Conservation (phyloP, 2,329 filamentous ascomycete genomes). For the Eutypa lata region DNA sequence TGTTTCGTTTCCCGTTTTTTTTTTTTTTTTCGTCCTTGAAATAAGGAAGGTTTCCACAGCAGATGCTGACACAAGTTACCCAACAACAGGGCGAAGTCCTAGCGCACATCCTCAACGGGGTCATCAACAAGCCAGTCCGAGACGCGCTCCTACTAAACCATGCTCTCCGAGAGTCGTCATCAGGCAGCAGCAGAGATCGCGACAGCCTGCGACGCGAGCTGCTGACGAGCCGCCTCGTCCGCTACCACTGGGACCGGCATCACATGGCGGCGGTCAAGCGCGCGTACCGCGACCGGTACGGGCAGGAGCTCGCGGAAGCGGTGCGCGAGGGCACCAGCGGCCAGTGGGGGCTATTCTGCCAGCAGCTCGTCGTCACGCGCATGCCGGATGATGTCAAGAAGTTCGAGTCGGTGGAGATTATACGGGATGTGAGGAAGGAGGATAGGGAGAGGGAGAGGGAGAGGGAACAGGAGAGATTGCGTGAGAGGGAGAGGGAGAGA, state of each 20-base stretch:
- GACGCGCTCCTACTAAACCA: slow-evolving; percentile 90
- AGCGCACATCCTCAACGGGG: slow-evolving; percentile 91
- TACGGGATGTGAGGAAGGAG: slow-evolving; percentile 12
- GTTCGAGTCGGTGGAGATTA: slow-evolving; percentile 40
- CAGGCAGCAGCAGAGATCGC: neutral
- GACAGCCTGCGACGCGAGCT: slow-evolving; percentile 77
- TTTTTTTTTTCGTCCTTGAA: neutral
- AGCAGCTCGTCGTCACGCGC: slow-evolving; percentile 62
- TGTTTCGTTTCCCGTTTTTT: neutral
- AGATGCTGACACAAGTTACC: neutral
- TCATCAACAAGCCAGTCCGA: slow-evolving; percentile 91
- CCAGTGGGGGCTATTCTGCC: slow-evolving; percentile 75
- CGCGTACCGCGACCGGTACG: slow-evolving; percentile 78
- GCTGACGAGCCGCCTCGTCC: slow-evolving; percentile 81
- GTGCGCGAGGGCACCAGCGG: slow-evolving; percentile 73
- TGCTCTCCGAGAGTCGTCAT: slow-evolving; percentile 67
- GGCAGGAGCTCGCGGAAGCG: slow-evolving; percentile 69
- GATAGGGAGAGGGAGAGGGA: slow-evolving; percentile 14
- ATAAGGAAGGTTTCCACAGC: neutral
- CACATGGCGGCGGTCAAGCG: slow-evolving; percentile 78
- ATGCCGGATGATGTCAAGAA: slow-evolving; percentile 58
- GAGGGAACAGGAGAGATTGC: slow-evolving; percentile 8
- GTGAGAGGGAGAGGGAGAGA: slow-evolving; percentile 4
- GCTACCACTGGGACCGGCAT: slow-evolving; percentile 86
- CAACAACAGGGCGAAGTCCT: slow-evolving; percentile 78